Conservation (phyloP, 352 stramenopile species). For the Peronospora destructor region DNA sequence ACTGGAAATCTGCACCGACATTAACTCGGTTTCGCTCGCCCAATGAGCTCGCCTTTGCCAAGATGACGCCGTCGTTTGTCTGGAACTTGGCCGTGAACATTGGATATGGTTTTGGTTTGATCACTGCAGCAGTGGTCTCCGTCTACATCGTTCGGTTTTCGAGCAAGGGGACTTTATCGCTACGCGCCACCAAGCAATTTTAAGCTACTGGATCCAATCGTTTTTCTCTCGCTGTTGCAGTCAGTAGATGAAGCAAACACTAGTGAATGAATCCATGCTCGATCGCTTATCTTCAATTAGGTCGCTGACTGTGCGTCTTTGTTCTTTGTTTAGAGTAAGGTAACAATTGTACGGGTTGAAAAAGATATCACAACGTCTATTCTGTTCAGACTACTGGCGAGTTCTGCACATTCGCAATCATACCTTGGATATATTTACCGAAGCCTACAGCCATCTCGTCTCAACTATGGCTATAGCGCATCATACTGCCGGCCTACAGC, state of each 20-base stretch:
- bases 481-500: slow-evolving; percentile 4
- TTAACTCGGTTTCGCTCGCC: slow-evolving; percentile 26
- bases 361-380: slow-evolving; percentile 16
- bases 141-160: slow-evolving; percentile 58
- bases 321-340: no score
- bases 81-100: slow-evolving; percentile 29
- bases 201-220: slow-evolving; percentile 8
- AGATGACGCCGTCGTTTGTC: slow-evolving; percentile 27
- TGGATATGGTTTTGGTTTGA: slow-evolving; percentile 46
- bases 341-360: no score
- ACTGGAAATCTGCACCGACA: slow-evolving; percentile 16
- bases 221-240: slow-evolving; percentile 4
- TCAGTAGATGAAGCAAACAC: slow-evolving; percentile 1
- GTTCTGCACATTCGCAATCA: neutral
- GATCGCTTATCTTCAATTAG: neutral
- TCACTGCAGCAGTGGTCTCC: slow-evolving; percentile 39
- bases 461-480: slow-evolving; percentile 4
- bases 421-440: neutral
- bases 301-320: no score
- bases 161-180: slow-evolving; percentile 23
- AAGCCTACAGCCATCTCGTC: neutral
- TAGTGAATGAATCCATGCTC: slow-evolving; percentile 17
- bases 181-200: slow-evolving; percentile 29
- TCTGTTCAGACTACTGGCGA: slow-evolving; percentile 26
- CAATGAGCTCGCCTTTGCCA: slow-evolving; percentile 33